phyloP scores from a whole-genome alignment of 306 rosid species.

The Prosopis cineraria region DNA sequence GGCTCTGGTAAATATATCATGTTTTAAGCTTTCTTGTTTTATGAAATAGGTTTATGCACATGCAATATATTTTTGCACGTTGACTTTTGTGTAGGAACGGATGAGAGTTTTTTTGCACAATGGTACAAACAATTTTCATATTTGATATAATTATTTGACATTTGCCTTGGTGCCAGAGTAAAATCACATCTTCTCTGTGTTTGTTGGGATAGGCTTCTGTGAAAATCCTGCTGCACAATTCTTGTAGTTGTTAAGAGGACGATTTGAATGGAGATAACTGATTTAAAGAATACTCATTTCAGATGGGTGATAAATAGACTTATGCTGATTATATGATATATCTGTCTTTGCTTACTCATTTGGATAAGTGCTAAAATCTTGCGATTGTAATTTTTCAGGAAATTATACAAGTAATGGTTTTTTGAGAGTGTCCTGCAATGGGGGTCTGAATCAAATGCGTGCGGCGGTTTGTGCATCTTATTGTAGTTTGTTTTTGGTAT shows the following conservation, averaged over 20 bases:
- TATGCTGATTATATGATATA: constrained; percentile 15
- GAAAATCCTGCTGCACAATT: constrained; percentile 12
- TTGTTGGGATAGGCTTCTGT: not conserved
- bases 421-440: constrained; percentile 97
- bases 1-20: not conserved
- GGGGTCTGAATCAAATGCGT: constrained; percentile 99
- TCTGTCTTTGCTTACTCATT: constrained; percentile 27
- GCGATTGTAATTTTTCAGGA: constrained; percentile 63
- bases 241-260: constrained; percentile 22
- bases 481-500: constrained; percentile 5
- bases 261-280: not conserved
- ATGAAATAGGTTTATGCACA: not conserved
- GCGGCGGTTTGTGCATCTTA: constrained; percentile 79
- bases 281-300: constrained; percentile 10
- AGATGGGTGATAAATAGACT: not conserved
- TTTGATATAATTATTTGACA: not conserved
- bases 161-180: not conserved
- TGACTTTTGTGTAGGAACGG: not conserved
- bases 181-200: not conserved
- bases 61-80: constrained; percentile 14
- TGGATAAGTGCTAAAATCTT: constrained; percentile 11
- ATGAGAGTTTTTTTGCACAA: not conserved
- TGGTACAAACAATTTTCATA: not conserved
- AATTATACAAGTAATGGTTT: constrained; percentile 95
- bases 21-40: not conserved